phyloP scores from a whole-genome alignment of 257 asterid species.

The Capsicum baccatum region DNA sequence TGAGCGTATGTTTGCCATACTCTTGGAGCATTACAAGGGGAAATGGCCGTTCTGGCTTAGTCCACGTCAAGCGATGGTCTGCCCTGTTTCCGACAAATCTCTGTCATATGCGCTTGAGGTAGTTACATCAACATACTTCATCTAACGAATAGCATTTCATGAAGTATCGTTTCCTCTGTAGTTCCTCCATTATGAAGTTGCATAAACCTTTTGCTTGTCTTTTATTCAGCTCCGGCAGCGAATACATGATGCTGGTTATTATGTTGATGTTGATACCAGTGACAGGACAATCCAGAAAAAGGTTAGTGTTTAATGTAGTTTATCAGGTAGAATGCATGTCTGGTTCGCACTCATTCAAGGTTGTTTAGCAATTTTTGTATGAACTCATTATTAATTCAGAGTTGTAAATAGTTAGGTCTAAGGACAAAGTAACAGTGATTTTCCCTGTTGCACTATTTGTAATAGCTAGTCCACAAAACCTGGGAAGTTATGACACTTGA shows the following conservation, averaged over 20 bases:
- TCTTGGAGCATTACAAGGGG: constrained; percentile 94
- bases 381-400: neutral
- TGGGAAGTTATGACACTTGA: neutral
- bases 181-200: constrained; percentile 26
- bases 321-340: neutral
- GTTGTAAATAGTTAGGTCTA: neutral
- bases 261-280: constrained; percentile 81
- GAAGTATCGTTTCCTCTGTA: neutral
- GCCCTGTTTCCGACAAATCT: constrained; percentile 96
- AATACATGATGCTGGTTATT: constrained; percentile 79
- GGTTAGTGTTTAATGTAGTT: constrained; percentile 47
- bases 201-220: constrained; percentile 6
- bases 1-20: constrained; percentile 96
- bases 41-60: constrained; percentile 99
- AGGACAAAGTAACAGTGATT: neutral
- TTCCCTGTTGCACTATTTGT: neutral
- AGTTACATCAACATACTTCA: neutral
- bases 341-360: neutral
- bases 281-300: constrained; percentile 93
- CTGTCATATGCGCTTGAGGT: constrained; percentile 82
- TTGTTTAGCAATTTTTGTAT: neutral
- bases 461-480: neutral
- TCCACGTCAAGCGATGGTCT: constrained; percentile 96
- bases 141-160: neutral
- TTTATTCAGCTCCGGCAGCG: constrained; percentile 65